These are phyloP conservation scores for Ceratocystis ficicola DNA, from an alignment of 2,329 filamentous ascomycete genomes.

Conservation along the genomic window DNA sequence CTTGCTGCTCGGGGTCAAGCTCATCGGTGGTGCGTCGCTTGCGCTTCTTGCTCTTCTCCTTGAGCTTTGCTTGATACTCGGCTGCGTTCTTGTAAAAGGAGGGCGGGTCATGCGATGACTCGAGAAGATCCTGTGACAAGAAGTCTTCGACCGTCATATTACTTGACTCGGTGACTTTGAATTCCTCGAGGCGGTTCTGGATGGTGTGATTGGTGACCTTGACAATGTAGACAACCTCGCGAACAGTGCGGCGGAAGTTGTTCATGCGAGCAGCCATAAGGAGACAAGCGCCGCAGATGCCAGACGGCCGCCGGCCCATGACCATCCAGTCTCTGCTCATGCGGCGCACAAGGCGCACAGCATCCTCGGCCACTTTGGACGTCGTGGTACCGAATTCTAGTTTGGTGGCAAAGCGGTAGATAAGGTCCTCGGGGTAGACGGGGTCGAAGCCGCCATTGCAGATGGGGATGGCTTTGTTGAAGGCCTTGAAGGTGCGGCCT, in stretches of 20 bases:
- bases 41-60: slow-evolving; percentile 38
- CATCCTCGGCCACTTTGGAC: slow-evolving; percentile 75
- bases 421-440: slow-evolving; percentile 77
- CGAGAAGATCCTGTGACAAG: slow-evolving; percentile 56
- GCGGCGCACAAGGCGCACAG: slow-evolving; percentile 72
- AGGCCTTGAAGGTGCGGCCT: slow-evolving; percentile 76
- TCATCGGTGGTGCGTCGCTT: slow-evolving; percentile 34
- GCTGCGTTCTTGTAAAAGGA: slow-evolving; percentile 59
- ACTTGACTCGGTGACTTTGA: slow-evolving; percentile 74
- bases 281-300: slow-evolving; percentile 85
- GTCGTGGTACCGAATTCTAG: slow-evolving; percentile 80
- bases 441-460: slow-evolving; percentile 54
- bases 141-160: slow-evolving; percentile 82
- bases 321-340: slow-evolving; percentile 99
- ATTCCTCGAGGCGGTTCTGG: slow-evolving; percentile 81
- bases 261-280: slow-evolving; percentile 96
- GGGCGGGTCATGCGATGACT: slow-evolving; percentile 68
- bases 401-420: slow-evolving; percentile 79
- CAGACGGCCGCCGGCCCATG: slow-evolving; percentile 81
- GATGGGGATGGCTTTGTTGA: slow-evolving; percentile 59
- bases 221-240: slow-evolving; percentile 95
- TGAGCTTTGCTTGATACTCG: slow-evolving; percentile 44
- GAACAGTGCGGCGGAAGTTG: slow-evolving; percentile 84
- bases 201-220: slow-evolving; percentile 93
- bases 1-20: slow-evolving; percentile 26